A percentile compares a stretch with the other conserved stretches of the same genome.
phyloP scores from a whole-genome alignment of 768 basidiomycete species.

The Boletus subcaerulescens region DNA sequence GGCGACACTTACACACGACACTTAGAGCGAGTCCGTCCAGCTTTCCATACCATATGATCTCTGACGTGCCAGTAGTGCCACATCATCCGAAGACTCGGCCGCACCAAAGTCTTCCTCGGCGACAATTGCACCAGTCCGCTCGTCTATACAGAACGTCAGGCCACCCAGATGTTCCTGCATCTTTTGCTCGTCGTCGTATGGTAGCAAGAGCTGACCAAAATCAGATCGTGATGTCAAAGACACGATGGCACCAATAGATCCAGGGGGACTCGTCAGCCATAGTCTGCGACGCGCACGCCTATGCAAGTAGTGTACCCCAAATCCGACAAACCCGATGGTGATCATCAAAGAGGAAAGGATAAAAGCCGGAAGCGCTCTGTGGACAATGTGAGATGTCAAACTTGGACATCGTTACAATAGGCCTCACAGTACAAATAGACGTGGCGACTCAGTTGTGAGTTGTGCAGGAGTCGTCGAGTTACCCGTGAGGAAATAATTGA shows the following conservation, averaged over 20 bases:
- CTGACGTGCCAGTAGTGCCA: slow-evolving; percentile 14
- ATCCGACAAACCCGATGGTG: slow-evolving; percentile 45
- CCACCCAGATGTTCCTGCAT: slow-evolving; percentile 49
- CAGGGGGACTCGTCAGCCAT: slow-evolving; percentile 53
- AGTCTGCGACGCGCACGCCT: slow-evolving; percentile 45
- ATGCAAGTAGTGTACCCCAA: slow-evolving; percentile 48
- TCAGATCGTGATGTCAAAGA: slow-evolving; percentile 60
- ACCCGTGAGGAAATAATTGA: slow-evolving; percentile 51
- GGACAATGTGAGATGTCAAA: background rate
- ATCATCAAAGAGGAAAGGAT: slow-evolving; percentile 48
- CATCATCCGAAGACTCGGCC: slow-evolving; percentile 7
- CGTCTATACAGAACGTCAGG: slow-evolving; percentile 53
- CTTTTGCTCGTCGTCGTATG: slow-evolving; percentile 49
- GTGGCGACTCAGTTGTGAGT: slow-evolving; percentile 41
- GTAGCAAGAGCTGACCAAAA: slow-evolving; percentile 56
- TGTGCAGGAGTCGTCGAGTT: slow-evolving; percentile 39
- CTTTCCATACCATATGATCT: background rate
- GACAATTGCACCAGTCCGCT: slow-evolving; percentile 58
- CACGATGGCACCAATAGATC: slow-evolving; percentile 54
- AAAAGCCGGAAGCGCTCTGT: slow-evolving; percentile 53
- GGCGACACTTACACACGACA: too few species aligned
- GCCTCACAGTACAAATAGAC: slow-evolving; percentile 58
- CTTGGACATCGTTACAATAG: background rate
- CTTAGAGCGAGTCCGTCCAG: too few species aligned
- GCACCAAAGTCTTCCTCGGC: slow-evolving; percentile 43